Evolutionary conservation across 768 basidiomycete genomes (phyloP), one percentile per base, ranked within the genome.

Genomic region (Crassisporium funariophilum): DNA sequence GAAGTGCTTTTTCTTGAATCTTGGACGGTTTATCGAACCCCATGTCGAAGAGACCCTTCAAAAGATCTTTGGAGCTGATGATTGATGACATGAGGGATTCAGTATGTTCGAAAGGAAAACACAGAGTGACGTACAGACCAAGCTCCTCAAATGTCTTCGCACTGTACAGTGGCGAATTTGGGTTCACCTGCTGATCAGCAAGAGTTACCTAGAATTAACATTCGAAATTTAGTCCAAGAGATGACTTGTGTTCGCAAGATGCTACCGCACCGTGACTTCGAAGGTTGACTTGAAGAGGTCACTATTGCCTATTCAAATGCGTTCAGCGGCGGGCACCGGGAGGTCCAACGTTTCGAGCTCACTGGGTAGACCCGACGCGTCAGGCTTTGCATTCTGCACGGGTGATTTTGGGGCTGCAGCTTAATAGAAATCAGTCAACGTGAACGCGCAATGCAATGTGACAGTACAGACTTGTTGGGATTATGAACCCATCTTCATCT

Each of bases 21-120:
- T 98, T 98, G 23, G 95, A 98, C 6, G 97, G 97, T 67, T 95
- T 97, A 42, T 91, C 88, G 68, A 98, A 99, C 16, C 91, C 91
- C 82, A 97, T 88, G 35, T 88, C 86, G 62, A 92, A 97, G 23
- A 98, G 78, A 16, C 95, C 97, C 67, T 95, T 95, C 49, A 98
- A 79, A 27, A 98, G 77, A 64, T 97, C 91, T 36, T 31, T 31
- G n/a, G 29, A 2, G 29, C 29, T 82, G 74, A 61, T 90, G 83
- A 37, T 95, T 52, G 22, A 21, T 24, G 20, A 19, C 27, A 20
- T 15, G 20, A 33, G 22, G n/a, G 39, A 29, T 20, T 45, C 8
- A 37, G 36, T 17, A 7, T 41, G 25, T 13, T 2, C 4, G n/a
- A 10, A 44, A 2, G 8, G 22, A 27, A 13, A 24, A 29, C 19